Conservation (phyloP, 257 asterid species). For the Eustoma russellianum region DNA sequence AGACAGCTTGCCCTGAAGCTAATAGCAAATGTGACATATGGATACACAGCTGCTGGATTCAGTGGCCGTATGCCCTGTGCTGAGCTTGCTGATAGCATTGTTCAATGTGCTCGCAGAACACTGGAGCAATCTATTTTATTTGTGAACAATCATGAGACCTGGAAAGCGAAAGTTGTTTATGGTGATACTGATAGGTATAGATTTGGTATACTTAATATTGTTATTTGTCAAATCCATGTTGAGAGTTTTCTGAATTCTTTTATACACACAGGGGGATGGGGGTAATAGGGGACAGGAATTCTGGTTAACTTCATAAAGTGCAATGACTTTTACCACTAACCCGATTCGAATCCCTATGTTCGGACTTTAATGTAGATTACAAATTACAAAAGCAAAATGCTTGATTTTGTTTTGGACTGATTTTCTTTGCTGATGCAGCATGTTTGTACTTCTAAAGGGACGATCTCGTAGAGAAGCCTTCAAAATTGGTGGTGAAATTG, state of each 20-base stretch:
- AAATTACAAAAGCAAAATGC: neutral
- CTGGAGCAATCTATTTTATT: constrained; percentile 82
- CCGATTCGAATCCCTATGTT: neutral
- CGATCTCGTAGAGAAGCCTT: constrained; percentile 77
- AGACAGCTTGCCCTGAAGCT: constrained; percentile 98
- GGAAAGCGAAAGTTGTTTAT: constrained; percentile 86
- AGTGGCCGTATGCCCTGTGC: constrained; percentile 99
- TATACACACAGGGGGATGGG: too few relatives aligned
- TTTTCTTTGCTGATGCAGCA: constrained; percentile 35
- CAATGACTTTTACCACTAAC: too few relatives aligned
- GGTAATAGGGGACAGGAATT: too few relatives aligned
- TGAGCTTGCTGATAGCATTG: constrained; percentile 97
- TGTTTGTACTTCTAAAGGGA: constrained; percentile 94
- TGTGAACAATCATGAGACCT: constrained; percentile 57
- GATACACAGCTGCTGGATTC: constrained; percentile 98
- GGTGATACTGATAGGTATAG: constrained; percentile 93
- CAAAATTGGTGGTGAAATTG: constrained; percentile 74
- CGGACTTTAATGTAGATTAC: too few relatives aligned
- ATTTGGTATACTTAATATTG: neutral
- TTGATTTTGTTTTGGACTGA: neutral
- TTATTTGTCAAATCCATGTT: neutral
- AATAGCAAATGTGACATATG: constrained; percentile 94
- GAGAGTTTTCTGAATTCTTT: too few relatives aligned
- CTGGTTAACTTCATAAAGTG: too few relatives aligned
- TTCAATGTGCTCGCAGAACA: constrained; percentile 94